Evolutionary conservation across 805 yeast species (phyloP).

Genomic region (Jamesozyma gamospora): DNA sequence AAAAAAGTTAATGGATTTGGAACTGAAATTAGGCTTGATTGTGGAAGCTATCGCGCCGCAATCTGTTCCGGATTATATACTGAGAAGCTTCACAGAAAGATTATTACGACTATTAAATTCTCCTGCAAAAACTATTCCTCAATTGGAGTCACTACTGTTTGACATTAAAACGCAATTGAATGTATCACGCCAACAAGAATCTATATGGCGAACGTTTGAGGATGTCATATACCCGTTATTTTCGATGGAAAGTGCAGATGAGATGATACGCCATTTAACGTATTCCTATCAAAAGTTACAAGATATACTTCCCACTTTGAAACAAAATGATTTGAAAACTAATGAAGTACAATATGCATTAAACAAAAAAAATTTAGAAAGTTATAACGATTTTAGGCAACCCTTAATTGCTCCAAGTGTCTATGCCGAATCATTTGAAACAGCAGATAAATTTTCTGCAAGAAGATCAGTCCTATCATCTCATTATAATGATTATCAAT

Average conservation of each 20-base stretch:
- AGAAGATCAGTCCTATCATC: conserved; percentile 30
- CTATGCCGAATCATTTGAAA: conserved; percentile 34
- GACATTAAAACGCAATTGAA: conserved; percentile 12
- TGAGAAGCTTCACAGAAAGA: conserved; percentile 12
- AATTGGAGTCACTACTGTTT: conserved; percentile 15
- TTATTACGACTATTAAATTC: conserved; percentile 11
- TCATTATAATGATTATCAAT: conserved; percentile 7
- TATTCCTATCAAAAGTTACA: conserved; percentile 12
- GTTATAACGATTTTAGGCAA: conserved; percentile 3
- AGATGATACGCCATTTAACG: conserved; percentile 15
- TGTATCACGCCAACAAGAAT: conserved; percentile 7
- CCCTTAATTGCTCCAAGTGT: conserved; percentile 11
- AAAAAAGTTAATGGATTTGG: conserved; percentile 25
- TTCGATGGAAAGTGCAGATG: conserved; percentile 11
- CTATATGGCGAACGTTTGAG: conserved; percentile 18
- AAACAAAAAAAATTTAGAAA: conserved; percentile 4
- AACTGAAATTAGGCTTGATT: conserved; percentile 12
- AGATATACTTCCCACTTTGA: conserved; percentile 10
- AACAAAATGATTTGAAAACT: neutral
- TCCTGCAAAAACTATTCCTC: conserved; percentile 10
- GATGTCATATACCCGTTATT: conserved; percentile 12
- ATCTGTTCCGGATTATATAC: conserved; percentile 11
- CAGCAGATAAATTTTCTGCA: conserved; percentile 31
- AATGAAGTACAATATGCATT: neutral
- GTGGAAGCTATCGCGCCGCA: conserved; percentile 22